phyloP scores from a whole-genome alignment of 2,329 filamentous ascomycete genomes.

The Cladophialophora psammophila region DNA sequence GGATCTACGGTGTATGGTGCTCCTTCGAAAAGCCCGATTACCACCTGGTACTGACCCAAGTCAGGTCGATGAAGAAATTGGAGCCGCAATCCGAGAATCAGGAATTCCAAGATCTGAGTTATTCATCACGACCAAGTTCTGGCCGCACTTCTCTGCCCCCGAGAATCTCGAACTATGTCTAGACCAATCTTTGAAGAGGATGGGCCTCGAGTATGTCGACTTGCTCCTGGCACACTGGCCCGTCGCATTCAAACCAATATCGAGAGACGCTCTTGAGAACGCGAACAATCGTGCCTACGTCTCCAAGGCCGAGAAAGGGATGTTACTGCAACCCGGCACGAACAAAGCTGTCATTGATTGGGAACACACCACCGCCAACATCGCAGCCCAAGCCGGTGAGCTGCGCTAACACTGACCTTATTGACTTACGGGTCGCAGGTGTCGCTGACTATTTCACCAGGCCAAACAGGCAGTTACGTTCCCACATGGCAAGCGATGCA shows the following conservation, averaged over 20 bases:
- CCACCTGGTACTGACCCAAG: neutral
- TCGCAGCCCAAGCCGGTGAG: slow-evolving; percentile 26
- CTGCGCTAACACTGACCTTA: neutral
- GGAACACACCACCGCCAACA: slow-evolving; percentile 23
- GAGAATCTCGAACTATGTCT: slow-evolving; percentile 60
- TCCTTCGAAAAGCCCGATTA: no score
- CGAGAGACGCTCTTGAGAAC: slow-evolving; percentile 23
- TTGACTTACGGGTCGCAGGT: no score
- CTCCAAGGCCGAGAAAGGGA: slow-evolving; percentile 24
- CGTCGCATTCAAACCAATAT: slow-evolving; percentile 44
- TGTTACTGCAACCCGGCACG: slow-evolving; percentile 3
- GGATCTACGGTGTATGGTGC: slow-evolving; percentile 53
- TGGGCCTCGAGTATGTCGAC: slow-evolving; percentile 75
- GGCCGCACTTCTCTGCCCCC: slow-evolving; percentile 60
- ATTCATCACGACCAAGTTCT: slow-evolving; percentile 62
- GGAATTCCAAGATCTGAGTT: slow-evolving; percentile 59
- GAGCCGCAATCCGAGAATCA: slow-evolving; percentile 61
- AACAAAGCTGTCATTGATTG: slow-evolving; percentile 20
- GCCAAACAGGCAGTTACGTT: slow-evolving; percentile 40
- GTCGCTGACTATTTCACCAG: slow-evolving; percentile 12
- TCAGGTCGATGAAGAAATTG: slow-evolving; percentile 61
- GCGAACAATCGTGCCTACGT: slow-evolving; percentile 11
- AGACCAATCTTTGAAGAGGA: slow-evolving; percentile 66
- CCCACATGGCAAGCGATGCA: slow-evolving; percentile 72
- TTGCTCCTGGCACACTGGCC: slow-evolving; percentile 68